Evolutionary conservation across 805 yeast species (phyloP).

Genomic region (Wickerhamiella australiensis): DNA sequence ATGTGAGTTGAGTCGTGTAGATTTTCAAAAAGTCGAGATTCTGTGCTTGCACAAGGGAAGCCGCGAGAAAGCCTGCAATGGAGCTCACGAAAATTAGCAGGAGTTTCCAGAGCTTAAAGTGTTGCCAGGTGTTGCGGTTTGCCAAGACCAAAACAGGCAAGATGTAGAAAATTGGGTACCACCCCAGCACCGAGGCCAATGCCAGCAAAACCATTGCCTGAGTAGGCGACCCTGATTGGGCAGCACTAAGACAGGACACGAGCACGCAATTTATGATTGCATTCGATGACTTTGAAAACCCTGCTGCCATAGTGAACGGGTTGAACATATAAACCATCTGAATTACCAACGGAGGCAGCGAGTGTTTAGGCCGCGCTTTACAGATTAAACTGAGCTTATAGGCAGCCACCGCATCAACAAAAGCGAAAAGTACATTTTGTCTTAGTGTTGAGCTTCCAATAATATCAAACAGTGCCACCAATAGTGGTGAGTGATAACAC

Average conservation of each 20-base stretch:
- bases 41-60: conserved; percentile 23
- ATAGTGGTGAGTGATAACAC: conserved; percentile 72
- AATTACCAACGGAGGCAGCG: conserved; percentile 34
- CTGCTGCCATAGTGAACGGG: conserved; percentile 62
- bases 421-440: conserved; percentile 39
- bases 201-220: conserved; percentile 45
- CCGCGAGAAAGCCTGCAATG: conserved; percentile 17
- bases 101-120: conserved; percentile 13
- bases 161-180: conserved; percentile 47
- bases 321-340: conserved; percentile 62
- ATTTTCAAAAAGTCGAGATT: conserved; percentile 39
- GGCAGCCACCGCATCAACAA: conserved; percentile 49
- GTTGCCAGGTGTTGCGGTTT: conserved; percentile 9
- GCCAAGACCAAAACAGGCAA: conserved; percentile 11
- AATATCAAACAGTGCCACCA: conserved; percentile 40
- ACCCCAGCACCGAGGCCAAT: conserved; percentile 50
- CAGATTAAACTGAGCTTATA: conserved; percentile 41
- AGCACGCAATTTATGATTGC: conserved; percentile 49
- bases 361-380: conserved; percentile 16
- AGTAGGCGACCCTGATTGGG: conserved; percentile 32
- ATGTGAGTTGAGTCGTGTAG: conserved; percentile 42
- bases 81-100: conserved; percentile 15
- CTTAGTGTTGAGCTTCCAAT: conserved; percentile 20
- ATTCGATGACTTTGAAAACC: conserved; percentile 56
- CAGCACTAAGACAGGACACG: conserved; percentile 36